phyloP scores from a whole-genome alignment of 495 filamentous ascomycete genomes.

The Aspergillus sclerotioniger region DNA sequence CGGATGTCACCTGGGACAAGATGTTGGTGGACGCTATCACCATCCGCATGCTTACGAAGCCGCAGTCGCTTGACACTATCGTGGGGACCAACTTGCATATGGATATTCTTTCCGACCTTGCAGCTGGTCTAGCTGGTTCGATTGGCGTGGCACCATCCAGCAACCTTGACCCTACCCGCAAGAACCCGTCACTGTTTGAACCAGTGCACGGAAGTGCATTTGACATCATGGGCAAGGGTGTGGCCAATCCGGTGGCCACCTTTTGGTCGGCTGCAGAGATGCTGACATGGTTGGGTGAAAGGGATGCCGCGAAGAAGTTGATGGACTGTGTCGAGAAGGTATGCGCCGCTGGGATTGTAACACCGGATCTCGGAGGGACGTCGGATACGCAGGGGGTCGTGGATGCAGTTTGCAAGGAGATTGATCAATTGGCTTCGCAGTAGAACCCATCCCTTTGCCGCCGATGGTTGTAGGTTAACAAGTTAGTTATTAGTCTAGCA shows the following conservation, averaged over 20 bases:
- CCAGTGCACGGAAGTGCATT: constrained; percentile 66
- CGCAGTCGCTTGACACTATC: constrained; percentile 53
- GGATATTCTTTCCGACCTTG: constrained; percentile 57
- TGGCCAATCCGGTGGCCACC: constrained; percentile 70
- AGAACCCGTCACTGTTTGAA: constrained; percentile 64
- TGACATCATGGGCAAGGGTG: constrained; percentile 68
- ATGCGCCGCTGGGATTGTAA: constrained; percentile 53
- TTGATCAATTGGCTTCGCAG: constrained; percentile 27
- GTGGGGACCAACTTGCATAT: constrained; percentile 58
- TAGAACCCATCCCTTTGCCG: not conserved
- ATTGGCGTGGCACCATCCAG: constrained; percentile 58
- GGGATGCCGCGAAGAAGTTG: constrained; percentile 53
- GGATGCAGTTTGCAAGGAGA: constrained; percentile 56
- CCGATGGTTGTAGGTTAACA: not conserved
- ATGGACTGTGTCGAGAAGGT: constrained; percentile 62
- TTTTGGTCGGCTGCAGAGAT: constrained; percentile 70
- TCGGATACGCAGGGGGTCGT: constrained; percentile 58
- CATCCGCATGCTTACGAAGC: constrained; percentile 52
- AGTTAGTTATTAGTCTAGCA: not conserved
- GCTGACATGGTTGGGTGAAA: constrained; percentile 63
- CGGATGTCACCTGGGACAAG: constrained; percentile 53
- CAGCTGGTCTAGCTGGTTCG: constrained; percentile 52
- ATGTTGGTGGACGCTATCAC: constrained; percentile 63
- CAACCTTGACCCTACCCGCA: constrained; percentile 61
- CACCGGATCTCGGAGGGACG: constrained; percentile 57